phyloP scores from a whole-genome alignment of 75 land plant species.

The Adiantum capillusveneris region DNA sequence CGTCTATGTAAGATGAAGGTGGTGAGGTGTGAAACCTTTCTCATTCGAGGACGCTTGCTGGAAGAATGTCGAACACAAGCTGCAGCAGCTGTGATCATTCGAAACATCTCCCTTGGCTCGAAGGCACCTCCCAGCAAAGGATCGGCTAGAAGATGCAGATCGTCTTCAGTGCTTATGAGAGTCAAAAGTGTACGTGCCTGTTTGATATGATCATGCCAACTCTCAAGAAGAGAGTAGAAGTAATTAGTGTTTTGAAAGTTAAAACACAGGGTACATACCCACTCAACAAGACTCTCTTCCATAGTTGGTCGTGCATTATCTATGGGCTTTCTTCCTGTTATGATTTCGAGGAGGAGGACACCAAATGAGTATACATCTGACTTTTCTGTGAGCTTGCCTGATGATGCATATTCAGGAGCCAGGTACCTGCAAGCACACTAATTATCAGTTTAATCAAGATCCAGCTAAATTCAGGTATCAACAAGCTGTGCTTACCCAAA shows the following conservation, averaged over 20 bases:
- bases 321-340: slow-evolving; percentile 36
- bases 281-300: slow-evolving; percentile 14
- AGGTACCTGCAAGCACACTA: slow-evolving; percentile 15
- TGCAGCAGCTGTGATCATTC: slow-evolving; percentile 57
- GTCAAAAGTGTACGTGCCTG: slow-evolving; percentile 59
- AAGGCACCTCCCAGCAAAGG: slow-evolving; percentile 44
- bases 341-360: slow-evolving; percentile 30
- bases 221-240: too few species aligned
- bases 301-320: slow-evolving; percentile 17
- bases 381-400: slow-evolving; percentile 27
- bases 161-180: slow-evolving; percentile 33
- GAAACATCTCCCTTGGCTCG: slow-evolving; percentile 32
- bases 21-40: slow-evolving; percentile 28
- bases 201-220: too few species aligned
- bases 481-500: slow-evolving; percentile 10
- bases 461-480: background rate
- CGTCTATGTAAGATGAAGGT: too few species aligned
- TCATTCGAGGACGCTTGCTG: slow-evolving; percentile 48
- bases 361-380: slow-evolving; percentile 37
- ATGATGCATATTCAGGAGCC: slow-evolving; percentile 34
- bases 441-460: background rate
- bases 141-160: slow-evolving; percentile 35
- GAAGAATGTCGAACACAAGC: slow-evolving; percentile 59
- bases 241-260: too few species aligned
- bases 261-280: slow-evolving; percentile 15